Conservation (phyloP, 495 filamentous ascomycete species). For the Neurospora sp. region DNA sequence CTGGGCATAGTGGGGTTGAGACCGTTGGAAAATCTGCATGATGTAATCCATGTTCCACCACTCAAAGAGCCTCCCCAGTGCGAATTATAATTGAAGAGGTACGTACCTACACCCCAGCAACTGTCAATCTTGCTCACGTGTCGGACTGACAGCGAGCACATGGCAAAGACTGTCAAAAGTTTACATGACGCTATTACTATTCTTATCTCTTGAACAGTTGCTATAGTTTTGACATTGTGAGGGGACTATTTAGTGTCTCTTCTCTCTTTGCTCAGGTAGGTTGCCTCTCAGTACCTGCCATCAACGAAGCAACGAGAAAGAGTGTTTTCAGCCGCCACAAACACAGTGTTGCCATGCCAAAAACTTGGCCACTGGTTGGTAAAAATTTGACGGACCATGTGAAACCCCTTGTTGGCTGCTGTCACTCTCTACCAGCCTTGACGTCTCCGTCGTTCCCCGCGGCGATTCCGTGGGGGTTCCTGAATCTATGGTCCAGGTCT, state of each 20-base stretch:
- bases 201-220: background rate
- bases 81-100: constrained; percentile 4
- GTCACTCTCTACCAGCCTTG: background rate
- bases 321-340: background rate
- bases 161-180: background rate
- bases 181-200: background rate
- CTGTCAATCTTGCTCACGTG: background rate
- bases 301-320: background rate
- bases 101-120: background rate
- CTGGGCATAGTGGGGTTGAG: constrained; percentile 7
- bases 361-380: constrained; percentile 9
- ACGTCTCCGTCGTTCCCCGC: background rate
- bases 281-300: background rate
- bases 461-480: background rate
- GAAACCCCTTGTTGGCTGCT: constrained; percentile 7
- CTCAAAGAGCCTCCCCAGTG: constrained; percentile 6
- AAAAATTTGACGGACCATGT: constrained; percentile 22
- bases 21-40: constrained; percentile 7
- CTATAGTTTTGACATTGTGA: background rate
- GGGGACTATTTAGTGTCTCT: background rate
- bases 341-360: constrained; percentile 12
- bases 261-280: background rate
- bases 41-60: constrained; percentile 9
- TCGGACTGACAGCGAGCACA: background rate
- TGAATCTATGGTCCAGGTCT: background rate